phyloP scores from a whole-genome alignment of 208 protist genomes.

The Sergeia podlipaevii region DNA sequence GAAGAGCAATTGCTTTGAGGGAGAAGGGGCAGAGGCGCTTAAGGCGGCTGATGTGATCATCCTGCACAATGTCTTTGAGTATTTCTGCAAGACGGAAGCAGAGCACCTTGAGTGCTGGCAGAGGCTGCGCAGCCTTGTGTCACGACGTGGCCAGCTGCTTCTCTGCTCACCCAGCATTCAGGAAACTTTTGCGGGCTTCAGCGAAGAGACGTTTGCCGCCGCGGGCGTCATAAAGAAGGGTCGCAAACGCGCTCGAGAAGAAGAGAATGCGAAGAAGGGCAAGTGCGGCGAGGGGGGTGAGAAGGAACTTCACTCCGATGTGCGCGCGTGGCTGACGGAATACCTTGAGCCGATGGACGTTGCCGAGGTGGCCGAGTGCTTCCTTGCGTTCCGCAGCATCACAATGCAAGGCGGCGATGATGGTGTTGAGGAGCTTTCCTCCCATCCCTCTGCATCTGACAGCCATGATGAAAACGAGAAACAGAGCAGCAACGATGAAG shows the following conservation, averaged over 20 bases:
- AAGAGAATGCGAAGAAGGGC: neutral
- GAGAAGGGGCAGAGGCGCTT: constrained; percentile 32
- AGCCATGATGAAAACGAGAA: neutral
- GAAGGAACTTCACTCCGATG: neutral
- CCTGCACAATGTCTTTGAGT: constrained; percentile 90
- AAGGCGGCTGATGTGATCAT: constrained; percentile 51
- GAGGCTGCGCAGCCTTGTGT: constrained; percentile 44
- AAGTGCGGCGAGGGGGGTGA: constrained; percentile 15
- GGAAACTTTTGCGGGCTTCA: constrained; percentile 38
- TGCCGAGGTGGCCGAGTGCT: constrained; percentile 10
- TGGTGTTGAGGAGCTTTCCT: no score
- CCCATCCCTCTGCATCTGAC: neutral
- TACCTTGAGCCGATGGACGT: constrained; percentile 28
- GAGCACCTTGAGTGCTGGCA: constrained; percentile 65
- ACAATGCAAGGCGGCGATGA: constrained; percentile 1
- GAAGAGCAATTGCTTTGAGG: constrained; percentile 63
- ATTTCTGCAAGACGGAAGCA: constrained; percentile 41
- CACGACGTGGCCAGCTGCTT: constrained; percentile 41
- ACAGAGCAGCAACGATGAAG: neutral
- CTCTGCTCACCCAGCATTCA: constrained; percentile 60
- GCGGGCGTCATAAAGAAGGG: neutral
- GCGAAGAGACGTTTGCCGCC: constrained; percentile 8
- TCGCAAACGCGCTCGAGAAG: neutral
- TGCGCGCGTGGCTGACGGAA: constrained; percentile 12
- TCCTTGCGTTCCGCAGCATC: constrained; percentile 15